These are phyloP conservation scores for Neurospora sp. DNA, from an alignment of 495 filamentous ascomycete genomes.

Conservation along the genomic window DNA sequence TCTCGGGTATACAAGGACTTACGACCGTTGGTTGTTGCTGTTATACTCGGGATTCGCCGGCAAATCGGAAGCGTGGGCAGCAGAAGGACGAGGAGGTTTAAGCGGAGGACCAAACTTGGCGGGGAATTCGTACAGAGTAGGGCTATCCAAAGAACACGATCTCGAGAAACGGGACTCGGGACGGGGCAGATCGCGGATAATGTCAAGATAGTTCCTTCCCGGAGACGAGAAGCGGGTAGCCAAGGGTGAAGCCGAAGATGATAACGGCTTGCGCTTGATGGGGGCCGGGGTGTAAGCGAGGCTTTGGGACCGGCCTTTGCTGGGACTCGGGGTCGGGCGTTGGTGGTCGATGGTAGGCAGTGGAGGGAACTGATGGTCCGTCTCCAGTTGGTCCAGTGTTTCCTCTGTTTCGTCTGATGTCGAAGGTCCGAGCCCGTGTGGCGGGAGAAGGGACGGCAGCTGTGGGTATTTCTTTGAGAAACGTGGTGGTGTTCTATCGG, in stretches of 20 bases:
- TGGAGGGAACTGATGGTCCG: constrained; percentile 11
- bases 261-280: constrained; percentile 46
- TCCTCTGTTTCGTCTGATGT: background rate
- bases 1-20: constrained; percentile 7
- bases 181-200: constrained; percentile 23
- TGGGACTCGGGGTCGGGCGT: constrained; percentile 18
- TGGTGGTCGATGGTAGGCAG: constrained; percentile 7
- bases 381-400: background rate
- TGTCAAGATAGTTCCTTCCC: constrained; percentile 31
- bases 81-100: constrained; percentile 3
- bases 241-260: constrained; percentile 39
- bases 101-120: constrained; percentile 9
- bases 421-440: background rate
- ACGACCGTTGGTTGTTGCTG: constrained; percentile 15
- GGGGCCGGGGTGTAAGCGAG: constrained; percentile 21
- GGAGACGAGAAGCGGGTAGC: constrained; percentile 39
- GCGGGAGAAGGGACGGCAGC: background rate
- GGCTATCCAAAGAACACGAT: constrained; percentile 43
- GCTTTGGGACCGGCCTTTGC: constrained; percentile 20
- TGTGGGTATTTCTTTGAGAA: background rate
- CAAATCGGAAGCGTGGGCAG: constrained; percentile 10
- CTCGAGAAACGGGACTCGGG: constrained; percentile 40
- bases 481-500: background rate
- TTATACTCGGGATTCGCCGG: constrained; percentile 2
- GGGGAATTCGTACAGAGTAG: constrained; percentile 47